A percentile compares a stretch with the other conserved stretches of the same genome.
Evolutionary conservation across 805 yeast genomes (phyloP).

Genomic region (Barnettozyma botsteinii): DNA sequence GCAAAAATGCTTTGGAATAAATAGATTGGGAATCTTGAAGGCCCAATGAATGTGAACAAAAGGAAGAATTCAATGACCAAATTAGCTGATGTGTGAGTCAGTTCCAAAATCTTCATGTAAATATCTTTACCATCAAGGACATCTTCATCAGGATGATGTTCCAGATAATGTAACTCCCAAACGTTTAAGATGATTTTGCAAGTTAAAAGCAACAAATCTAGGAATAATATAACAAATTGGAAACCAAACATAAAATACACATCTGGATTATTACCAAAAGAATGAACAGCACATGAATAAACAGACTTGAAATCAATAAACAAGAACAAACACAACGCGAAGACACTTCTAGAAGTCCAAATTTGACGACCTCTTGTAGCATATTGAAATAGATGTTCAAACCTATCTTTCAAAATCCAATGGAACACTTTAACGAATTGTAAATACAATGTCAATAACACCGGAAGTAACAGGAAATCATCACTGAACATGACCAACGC

Average conservation of each 20-base stretch:
- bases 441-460: conserved; percentile 33
- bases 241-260: conserved; percentile 65
- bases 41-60: conserved; percentile 39
- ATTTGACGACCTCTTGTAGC: conserved; percentile 29
- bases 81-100: conserved; percentile 43
- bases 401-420: conserved; percentile 53
- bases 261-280: conserved; percentile 38
- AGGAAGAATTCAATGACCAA: conserved; percentile 41
- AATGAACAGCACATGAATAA: conserved; percentile 44
- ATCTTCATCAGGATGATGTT: conserved; percentile 46
- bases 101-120: conserved; percentile 51
- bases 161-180: conserved; percentile 49
- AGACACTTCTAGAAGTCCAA: conserved; percentile 35
- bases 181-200: conserved; percentile 46
- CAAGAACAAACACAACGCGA: conserved; percentile 40
- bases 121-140: conserved; percentile 68
- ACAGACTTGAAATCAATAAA: conserved; percentile 48
- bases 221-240: conserved; percentile 61
- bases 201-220: conserved; percentile 43
- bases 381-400: conserved; percentile 43
- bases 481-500: conserved; percentile 48
- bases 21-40: conserved; percentile 40
- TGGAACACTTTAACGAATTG: conserved; percentile 64
- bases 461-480: conserved; percentile 40
- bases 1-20: conserved; percentile 45